Conservation (phyloP, 768 basidiomycete species). For the Cystobasidium ongulense region DNA sequence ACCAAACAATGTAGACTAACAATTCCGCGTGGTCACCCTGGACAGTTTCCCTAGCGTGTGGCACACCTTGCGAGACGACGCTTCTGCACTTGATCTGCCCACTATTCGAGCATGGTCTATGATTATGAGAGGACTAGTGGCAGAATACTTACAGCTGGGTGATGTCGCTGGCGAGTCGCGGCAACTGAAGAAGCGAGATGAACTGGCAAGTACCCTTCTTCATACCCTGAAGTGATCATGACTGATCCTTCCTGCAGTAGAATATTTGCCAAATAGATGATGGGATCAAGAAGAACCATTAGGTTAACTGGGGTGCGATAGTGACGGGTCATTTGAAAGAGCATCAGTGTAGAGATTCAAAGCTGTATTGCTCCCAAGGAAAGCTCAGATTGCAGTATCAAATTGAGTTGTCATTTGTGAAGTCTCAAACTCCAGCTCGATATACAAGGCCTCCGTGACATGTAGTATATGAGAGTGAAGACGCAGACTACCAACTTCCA, state of each 20-base stretch:
- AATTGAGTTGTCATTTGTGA: too few species aligned
- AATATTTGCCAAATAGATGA: neutral
- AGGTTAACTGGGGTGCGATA: too few species aligned
- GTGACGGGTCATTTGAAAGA: too few species aligned
- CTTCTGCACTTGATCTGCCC: constrained; percentile 68
- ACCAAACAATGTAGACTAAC: too few species aligned
- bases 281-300: neutral
- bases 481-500: constrained; percentile 15
- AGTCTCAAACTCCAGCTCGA: too few species aligned
- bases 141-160: constrained; percentile 68
- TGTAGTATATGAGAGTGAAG: too few species aligned
- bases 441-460: too few species aligned
- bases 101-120: constrained; percentile 86
- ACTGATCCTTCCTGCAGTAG: constrained; percentile 5
- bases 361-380: too few species aligned
- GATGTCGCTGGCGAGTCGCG: neutral
- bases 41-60: neutral
- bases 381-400: too few species aligned
- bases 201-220: constrained; percentile 15
- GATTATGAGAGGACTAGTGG: constrained; percentile 73
- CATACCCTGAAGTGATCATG: neutral
- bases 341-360: too few species aligned
- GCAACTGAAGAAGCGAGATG: neutral
- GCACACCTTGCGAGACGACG: constrained; percentile 60
- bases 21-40: constrained; percentile 56